These are phyloP conservation scores for Xylariomycetidae sp. DNA, from an alignment of 2,329 filamentous ascomycete species.

Conservation along the genomic window DNA sequence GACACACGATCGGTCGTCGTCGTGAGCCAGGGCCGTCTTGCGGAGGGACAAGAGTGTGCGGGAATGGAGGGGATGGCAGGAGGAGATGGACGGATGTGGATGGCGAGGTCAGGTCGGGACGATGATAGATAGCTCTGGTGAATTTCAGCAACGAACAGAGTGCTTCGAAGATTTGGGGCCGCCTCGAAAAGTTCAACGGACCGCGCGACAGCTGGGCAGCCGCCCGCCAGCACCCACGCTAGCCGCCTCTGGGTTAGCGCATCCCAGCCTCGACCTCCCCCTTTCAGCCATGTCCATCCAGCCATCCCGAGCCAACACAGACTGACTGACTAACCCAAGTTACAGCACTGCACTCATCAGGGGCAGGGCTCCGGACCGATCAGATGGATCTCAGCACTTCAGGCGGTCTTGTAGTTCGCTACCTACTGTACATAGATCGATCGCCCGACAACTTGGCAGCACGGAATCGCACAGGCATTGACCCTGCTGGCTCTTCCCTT, in stretches of 20 bases:
- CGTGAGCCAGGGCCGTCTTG: conserved; percentile 7
- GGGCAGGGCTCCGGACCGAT: too few species aligned
- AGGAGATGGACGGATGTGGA: conserved; percentile 8
- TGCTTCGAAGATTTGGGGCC: conserved; percentile 7
- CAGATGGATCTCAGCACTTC: too few species aligned
- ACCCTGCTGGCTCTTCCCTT: too few species aligned
- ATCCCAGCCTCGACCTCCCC: conserved; percentile 1
- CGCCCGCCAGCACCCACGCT: conserved; percentile 1
- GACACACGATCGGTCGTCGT: conserved; percentile 5
- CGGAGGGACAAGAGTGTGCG: conserved; percentile 5
- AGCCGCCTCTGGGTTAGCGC: conserved; percentile 3
- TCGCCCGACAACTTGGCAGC: too few species aligned
- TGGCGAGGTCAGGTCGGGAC: conserved; percentile 11
- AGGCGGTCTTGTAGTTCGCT: too few species aligned
- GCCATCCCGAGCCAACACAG: too few species aligned
- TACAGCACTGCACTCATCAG: too few species aligned
- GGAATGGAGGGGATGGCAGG: conserved; percentile 5
- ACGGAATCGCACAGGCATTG: too few species aligned
- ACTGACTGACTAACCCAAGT: too few species aligned
- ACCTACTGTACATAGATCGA: too few species aligned
- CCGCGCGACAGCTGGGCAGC: not conserved
- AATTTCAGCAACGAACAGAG: conserved; percentile 13
- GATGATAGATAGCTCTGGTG: conserved; percentile 10
- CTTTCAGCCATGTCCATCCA: too few species aligned
- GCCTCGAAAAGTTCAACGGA: conserved; percentile 10